These are phyloP conservation scores for Nitzschia sp. DNA, from an alignment of 108 stramenopile genomes.

Conservation along the genomic window DNA sequence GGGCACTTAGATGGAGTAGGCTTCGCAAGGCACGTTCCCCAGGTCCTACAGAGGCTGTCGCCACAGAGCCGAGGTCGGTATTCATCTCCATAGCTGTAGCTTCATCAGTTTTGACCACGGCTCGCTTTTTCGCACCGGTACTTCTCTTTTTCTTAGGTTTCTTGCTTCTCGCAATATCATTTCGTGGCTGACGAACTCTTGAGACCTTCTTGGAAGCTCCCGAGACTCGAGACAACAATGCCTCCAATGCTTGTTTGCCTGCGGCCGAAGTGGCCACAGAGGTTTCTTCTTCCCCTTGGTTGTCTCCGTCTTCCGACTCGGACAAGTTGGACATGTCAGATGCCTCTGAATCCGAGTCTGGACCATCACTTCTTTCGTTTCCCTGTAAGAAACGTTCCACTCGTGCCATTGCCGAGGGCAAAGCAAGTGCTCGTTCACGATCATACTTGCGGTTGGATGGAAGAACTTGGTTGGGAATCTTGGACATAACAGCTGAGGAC, in stretches of 20 bases:
- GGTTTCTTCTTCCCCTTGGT: conserved; percentile 15
- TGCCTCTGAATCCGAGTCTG: conserved; percentile 3
- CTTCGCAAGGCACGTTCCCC: not conserved
- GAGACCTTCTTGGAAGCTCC: not conserved
- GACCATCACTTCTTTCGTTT: not conserved
- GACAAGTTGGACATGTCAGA: conserved; percentile 28
- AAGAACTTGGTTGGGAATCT: not conserved
- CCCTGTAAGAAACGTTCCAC: not conserved
- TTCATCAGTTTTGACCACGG: not conserved
- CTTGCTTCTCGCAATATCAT: not conserved
- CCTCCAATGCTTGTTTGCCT: conserved; percentile 25
- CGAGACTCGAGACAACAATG: conserved; percentile 7
- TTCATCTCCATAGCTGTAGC: not conserved
- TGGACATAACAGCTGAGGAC: not conserved
- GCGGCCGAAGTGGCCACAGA: conserved; percentile 30
- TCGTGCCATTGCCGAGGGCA: not conserved
- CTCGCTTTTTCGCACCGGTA: not conserved
- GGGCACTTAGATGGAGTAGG: not conserved
- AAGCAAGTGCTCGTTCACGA: not conserved
- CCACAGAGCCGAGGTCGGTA: not conserved
- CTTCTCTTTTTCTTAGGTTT: not conserved
- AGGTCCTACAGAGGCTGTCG: not conserved
- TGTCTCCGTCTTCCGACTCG: conserved; percentile 11
- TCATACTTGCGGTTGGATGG: not conserved
- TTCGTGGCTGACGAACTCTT: conserved; percentile 15